Conservation (phyloP, 2,329 filamentous ascomycete species). For the Neofusicoccum sp. region DNA sequence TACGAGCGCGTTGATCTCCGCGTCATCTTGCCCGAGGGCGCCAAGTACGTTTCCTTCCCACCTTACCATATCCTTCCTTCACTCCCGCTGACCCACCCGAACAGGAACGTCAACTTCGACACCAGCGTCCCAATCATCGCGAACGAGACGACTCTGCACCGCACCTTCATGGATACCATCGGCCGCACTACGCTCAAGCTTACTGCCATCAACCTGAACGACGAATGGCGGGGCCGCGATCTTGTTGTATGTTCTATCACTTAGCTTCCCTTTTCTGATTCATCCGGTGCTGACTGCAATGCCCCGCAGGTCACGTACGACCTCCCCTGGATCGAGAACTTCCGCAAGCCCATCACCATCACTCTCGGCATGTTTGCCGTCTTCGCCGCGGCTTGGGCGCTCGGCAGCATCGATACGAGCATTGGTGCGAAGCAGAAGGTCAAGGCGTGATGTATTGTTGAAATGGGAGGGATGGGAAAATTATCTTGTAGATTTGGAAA, state of each 20-base stretch:
- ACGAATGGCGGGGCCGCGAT: conserved; percentile 82
- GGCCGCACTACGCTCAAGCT: conserved; percentile 81
- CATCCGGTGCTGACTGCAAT: background rate
- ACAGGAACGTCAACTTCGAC: conserved; percentile 74
- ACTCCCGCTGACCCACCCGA: background rate
- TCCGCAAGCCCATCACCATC: conserved; percentile 84
- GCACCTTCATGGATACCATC: conserved; percentile 90
- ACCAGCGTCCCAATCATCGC: conserved; percentile 70
- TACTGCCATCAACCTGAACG: conserved; percentile 80
- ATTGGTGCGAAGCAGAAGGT: conserved; percentile 61
- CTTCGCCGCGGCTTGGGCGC: conserved; percentile 70
- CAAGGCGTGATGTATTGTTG: background rate
- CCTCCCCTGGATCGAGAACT: conserved; percentile 68
- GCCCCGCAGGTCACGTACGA: conserved; percentile 69
- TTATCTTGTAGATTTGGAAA: background rate
- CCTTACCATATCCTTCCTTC: too few species aligned
- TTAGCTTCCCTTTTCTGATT: background rate
- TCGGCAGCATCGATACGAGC: conserved; percentile 78
- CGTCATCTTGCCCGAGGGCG: conserved; percentile 86
- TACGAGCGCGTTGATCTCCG: conserved; percentile 79
- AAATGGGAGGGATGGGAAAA: background rate
- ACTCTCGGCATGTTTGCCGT: conserved; percentile 70
- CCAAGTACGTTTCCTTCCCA: conserved; percentile 59
- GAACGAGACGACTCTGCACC: conserved; percentile 64
- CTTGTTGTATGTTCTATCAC: conserved; percentile 56